Percentiles rank a stretch among this genome's conserved stretches.
These are phyloP conservation scores for Auricularia sp. DNA, from an alignment of 768 basidiomycete genomes.

Conservation along the genomic window DNA sequence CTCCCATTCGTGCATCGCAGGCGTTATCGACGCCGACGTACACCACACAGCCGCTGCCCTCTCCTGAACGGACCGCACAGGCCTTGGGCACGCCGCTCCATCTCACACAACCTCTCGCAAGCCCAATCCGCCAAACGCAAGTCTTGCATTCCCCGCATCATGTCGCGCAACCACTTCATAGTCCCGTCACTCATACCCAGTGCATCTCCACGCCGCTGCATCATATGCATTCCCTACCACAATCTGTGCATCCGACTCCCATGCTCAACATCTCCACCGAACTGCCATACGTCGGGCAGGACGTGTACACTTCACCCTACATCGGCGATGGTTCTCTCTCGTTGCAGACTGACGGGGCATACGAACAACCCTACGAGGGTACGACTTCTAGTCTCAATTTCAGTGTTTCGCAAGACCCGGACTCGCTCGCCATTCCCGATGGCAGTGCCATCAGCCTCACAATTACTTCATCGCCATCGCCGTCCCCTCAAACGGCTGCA, in stretches of 20 bases:
- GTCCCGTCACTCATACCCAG: background rate
- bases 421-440: background rate
- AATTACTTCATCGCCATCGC: background rate
- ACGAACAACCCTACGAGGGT: background rate
- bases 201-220: background rate
- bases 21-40: background rate
- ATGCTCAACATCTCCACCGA: background rate
- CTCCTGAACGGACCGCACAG: background rate
- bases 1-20: too few species aligned
- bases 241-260: background rate
- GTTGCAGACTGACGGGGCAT: background rate
- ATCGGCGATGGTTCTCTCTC: background rate
- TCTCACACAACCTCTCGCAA: background rate
- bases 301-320: background rate
- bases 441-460: background rate
- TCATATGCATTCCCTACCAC: background rate
- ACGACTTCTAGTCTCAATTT: background rate
- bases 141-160: background rate
- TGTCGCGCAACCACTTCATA: background rate
- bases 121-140: background rate
- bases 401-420: background rate
- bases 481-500: background rate
- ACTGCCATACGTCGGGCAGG: background rate
- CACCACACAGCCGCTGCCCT: background rate
- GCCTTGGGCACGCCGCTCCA: background rate